A percentile compares a stretch with the other conserved stretches of the same genome.
Evolutionary conservation across 768 basidiomycete species (phyloP).

Genomic region (Mycena haematopus): DNA sequence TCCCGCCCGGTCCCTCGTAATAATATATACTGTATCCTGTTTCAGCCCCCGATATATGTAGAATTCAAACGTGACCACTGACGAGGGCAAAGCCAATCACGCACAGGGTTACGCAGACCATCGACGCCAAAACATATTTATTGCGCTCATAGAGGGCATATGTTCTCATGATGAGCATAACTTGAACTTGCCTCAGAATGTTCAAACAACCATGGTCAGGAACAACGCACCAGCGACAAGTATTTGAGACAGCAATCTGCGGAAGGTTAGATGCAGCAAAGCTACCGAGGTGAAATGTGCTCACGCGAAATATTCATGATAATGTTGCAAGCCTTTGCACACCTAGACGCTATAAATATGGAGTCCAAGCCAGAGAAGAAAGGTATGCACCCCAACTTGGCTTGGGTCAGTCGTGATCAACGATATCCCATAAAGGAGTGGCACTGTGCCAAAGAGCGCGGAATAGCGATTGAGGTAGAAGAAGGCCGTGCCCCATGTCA

Average conservation of each 20-base stretch:
- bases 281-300: not conserved
- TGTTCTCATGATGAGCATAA: constrained; percentile 25
- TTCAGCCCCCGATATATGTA: not conserved
- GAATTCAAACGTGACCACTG: not conserved
- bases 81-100: constrained; percentile 8
- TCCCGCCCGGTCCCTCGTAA: not conserved
- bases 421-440: constrained; percentile 20
- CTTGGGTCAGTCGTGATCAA: constrained; percentile 15
- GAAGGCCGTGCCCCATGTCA: constrained; percentile 26
- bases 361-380: not conserved
- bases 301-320: constrained; percentile 18
- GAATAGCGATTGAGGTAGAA: constrained; percentile 37
- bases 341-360: not conserved
- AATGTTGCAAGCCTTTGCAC: not conserved
- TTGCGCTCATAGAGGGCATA: constrained; percentile 26
- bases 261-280: not conserved
- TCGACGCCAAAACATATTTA: constrained; percentile 12
- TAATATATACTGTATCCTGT: not conserved
- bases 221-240: constrained; percentile 15
- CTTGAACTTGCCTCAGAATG: not conserved
- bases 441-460: constrained; percentile 29
- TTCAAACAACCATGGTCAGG: not conserved
- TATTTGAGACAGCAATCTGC: constrained; percentile 13
- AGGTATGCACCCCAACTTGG: not conserved
- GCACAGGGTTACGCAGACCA: constrained; percentile 8